These are phyloP conservation scores for Tolypocladium endophyticum DNA, from an alignment of 2,329 filamentous ascomycete genomes.

Conservation along the genomic window DNA sequence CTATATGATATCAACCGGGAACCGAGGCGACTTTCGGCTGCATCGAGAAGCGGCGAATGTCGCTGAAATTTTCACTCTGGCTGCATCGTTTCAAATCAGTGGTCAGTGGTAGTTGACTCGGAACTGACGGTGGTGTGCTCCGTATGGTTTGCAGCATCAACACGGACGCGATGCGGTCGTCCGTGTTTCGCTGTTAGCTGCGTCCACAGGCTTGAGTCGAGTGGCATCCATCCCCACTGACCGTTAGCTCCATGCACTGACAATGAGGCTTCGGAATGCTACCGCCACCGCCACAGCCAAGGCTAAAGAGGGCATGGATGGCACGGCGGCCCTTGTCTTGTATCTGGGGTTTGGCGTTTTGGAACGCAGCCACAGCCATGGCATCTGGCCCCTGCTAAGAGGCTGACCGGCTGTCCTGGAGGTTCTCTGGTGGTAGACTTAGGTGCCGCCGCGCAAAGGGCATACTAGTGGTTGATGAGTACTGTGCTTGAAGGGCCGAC, in stretches of 20 bases:
- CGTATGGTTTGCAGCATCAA: not conserved
- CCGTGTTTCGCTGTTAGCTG: not conserved
- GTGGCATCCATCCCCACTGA: slow-evolving; percentile 6
- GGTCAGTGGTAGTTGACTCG: not conserved
- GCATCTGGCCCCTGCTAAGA: not conserved
- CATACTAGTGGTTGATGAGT: not conserved
- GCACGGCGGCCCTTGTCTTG: not conserved
- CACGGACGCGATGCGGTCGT: not conserved
- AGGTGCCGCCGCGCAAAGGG: not conserved
- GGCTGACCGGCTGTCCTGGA: not conserved
- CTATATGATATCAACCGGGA: not conserved
- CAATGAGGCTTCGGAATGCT: slow-evolving; percentile 8
- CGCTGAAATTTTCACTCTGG: not conserved
- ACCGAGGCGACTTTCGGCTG: not conserved
- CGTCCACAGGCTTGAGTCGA: not conserved
- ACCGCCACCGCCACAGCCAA: slow-evolving; percentile 9
- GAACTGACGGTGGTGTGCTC: not conserved
- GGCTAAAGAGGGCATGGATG: not conserved
- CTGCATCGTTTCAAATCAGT: not conserved
- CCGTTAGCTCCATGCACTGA: slow-evolving; percentile 6
- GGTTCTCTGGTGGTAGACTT: not conserved
- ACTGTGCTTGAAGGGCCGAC: not conserved
- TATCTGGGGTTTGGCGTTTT: slow-evolving; percentile 3
- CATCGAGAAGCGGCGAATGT: not conserved
- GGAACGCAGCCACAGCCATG: not conserved